Percentiles rank a stretch among this genome's conserved stretches.
Evolutionary conservation across 805 yeast species (phyloP).

Genomic region (Saturnispora quitensis): DNA sequence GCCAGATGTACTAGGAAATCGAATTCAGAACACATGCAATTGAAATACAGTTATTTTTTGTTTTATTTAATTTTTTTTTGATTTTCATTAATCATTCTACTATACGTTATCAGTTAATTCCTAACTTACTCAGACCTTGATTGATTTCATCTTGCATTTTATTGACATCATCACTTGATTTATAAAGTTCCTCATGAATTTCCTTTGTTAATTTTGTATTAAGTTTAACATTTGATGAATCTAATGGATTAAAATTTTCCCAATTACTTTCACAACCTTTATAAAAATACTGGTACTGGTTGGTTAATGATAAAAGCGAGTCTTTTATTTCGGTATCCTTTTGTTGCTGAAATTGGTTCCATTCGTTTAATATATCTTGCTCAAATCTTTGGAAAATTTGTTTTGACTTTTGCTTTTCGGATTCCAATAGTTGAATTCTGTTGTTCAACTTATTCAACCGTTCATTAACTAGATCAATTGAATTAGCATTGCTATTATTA

Average conservation of each 20-base stretch:
- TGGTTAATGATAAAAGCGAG: slow-evolving; percentile 64
- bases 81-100: not conserved
- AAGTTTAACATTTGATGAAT: slow-evolving; percentile 12
- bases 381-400: slow-evolving; percentile 39
- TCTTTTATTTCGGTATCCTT: slow-evolving; percentile 69
- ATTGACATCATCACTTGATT: slow-evolving; percentile 22
- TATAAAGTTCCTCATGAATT: slow-evolving; percentile 6
- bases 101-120: slow-evolving; percentile 1
- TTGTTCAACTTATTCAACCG: slow-evolving; percentile 31
- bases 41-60: not conserved
- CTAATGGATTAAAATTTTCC: slow-evolving; percentile 31
- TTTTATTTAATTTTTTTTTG: too few species aligned
- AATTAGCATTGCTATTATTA: slow-evolving; percentile 13
- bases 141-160: slow-evolving; percentile 19
- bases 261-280: slow-evolving; percentile 59
- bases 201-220: slow-evolving; percentile 13
- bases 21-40: not conserved
- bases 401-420: slow-evolving; percentile 36
- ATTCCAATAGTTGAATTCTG: slow-evolving; percentile 35
- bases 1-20: not conserved
- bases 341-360: slow-evolving; percentile 64
- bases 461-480: slow-evolving; percentile 36
- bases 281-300: slow-evolving; percentile 67
- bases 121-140: slow-evolving; percentile 10
- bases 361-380: slow-evolving; percentile 38